phyloP scores from a whole-genome alignment of 768 basidiomycete genomes.

The Suillus luteus region DNA sequence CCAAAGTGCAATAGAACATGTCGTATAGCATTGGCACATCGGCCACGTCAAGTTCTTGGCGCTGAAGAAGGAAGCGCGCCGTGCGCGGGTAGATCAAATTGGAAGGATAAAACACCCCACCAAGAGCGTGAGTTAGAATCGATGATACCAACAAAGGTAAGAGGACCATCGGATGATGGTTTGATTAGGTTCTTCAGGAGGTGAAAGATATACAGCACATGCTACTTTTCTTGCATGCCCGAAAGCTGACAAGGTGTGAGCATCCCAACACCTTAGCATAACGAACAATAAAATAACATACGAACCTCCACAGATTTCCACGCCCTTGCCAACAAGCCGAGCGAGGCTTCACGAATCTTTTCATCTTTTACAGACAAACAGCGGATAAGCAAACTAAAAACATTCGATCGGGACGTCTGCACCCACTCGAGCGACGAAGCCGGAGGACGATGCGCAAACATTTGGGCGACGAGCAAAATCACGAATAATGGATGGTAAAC shows the following conservation, averaged over 20 bases:
- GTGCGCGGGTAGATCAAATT: conserved; percentile 72
- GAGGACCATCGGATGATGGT: conserved; percentile 38
- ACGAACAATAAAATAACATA: conserved; percentile 9
- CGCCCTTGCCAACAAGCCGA: conserved; percentile 61
- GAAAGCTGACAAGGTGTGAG: conserved; percentile 42
- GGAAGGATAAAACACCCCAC: conserved; percentile 83
- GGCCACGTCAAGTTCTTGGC: conserved; percentile 36
- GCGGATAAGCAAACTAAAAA: no score
- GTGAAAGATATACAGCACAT: conserved; percentile 70
- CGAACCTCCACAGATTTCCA: conserved; percentile 66
- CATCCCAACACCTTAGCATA: neutral
- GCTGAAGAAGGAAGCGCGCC: no score
- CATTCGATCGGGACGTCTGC: no score
- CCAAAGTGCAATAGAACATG: conserved; percentile 28
- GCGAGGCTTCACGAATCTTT: conserved; percentile 59
- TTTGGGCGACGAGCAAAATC: conserved; percentile 61
- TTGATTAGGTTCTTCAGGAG: conserved; percentile 61
- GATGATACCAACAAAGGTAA: conserved; percentile 80
- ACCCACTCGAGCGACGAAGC: no score
- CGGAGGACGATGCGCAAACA: conserved; percentile 39
- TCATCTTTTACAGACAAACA: conserved; percentile 52
- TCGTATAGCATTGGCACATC: no score
- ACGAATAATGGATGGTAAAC: conserved; percentile 85
- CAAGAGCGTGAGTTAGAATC: conserved; percentile 79
- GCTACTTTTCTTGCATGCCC: conserved; percentile 76